Conservation (phyloP, 2,329 filamentous ascomycete genomes). For the Fusarium pseudonygamai region DNA sequence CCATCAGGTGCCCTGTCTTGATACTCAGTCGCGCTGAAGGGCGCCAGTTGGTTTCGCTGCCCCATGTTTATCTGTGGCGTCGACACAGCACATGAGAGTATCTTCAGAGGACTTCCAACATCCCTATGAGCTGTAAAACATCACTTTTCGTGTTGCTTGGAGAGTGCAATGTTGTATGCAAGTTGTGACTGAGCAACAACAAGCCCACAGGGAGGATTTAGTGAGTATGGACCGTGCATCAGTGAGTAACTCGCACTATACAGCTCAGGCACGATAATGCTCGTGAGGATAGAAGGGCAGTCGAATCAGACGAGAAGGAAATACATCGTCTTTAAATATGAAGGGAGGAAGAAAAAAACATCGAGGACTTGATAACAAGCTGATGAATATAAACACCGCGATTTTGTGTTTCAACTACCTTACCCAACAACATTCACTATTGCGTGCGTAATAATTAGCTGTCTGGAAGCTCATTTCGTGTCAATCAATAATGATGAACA, state of each 20-base stretch:
- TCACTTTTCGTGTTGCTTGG: neutral
- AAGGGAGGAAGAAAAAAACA: too few relatives aligned
- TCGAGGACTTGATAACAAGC: neutral
- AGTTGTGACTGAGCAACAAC: slow-evolving; percentile 10
- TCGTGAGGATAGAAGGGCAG: neutral
- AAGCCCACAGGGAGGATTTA: neutral
- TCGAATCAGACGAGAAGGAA: too few relatives aligned
- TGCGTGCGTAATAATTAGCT: neutral
- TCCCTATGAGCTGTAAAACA: neutral
- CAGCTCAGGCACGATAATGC: neutral
- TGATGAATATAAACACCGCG: neutral
- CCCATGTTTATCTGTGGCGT: slow-evolving; percentile 38
- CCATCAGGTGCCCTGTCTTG: slow-evolving; percentile 63
- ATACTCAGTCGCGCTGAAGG: slow-evolving; percentile 67
- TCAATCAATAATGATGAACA: neutral
- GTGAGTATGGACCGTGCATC: slow-evolving; percentile 3
- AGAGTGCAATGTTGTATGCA: slow-evolving; percentile 1
- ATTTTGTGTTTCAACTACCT: neutral
- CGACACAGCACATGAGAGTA: neutral
- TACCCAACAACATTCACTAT: neutral
- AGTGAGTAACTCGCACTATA: neutral
- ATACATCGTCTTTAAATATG: neutral
- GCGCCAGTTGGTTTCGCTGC: slow-evolving; percentile 50
- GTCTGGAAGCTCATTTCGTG: neutral
- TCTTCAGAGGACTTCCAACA: neutral